Evolutionary conservation across 345 rosid species (phyloP), one percentile per base, ranked within the genome.

Genomic region (Melastoma malabathricum): DNA sequence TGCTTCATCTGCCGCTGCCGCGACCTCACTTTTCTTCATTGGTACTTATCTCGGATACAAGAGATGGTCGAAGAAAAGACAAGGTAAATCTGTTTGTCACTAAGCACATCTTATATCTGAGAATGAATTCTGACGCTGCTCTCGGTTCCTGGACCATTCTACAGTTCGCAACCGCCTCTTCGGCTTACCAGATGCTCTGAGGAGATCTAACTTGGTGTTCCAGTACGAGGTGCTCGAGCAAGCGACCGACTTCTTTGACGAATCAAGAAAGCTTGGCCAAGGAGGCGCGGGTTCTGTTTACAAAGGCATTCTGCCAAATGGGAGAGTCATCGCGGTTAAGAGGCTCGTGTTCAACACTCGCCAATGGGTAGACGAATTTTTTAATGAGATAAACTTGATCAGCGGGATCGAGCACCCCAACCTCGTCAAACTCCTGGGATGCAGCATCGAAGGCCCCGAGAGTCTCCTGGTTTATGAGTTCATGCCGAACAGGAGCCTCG

Each of bases 401-500:
- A 81, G 73, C 15, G 76, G 77, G 41, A 73, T 81, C 51, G 69
- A 75, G 48, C 94, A 87, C 69, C 57, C 68, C 66, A 81, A 81
- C 69, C 75, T 87, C 29, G 85, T 84, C 18, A 71, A 61, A 51
- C 82, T 87, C 18, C 58, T 87, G 51, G 96, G 96, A 17, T 87
- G 96, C 62, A 81, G 89, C 66, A 81, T 83, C 16, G 89, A 83
- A 77, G 96, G 96, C 39, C 94, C 89, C 0, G 85, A 83, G 43
- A 81, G 96, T 69, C 85, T 83, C 67, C 75, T 87, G 16, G 84
- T 87, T 46, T 83, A 87, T 22, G 96, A 87, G 61, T 83, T 79
- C 61, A 75, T 83, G 41, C 83, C 78, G 3, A 87, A 87, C 29
- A 71, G 73, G 56, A 81, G 94, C 64, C 87, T 87, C 0, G 87